Conservation (phyloP, 176 grass and related monocot species). For the Pharus latifolius region DNA sequence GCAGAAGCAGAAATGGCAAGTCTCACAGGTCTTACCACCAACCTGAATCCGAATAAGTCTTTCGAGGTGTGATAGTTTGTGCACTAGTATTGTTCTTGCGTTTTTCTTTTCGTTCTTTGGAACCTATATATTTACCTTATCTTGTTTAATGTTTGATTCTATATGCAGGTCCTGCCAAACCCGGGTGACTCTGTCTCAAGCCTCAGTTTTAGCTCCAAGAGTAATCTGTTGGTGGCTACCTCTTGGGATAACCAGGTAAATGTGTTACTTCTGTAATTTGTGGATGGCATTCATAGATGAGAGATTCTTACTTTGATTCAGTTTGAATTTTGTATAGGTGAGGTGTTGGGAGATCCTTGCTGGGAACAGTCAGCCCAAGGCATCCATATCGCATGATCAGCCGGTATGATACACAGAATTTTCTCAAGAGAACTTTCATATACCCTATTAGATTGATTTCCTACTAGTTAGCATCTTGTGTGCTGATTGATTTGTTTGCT, state of each 20-base stretch:
- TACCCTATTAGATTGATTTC: not conserved
- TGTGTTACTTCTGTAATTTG: not conserved
- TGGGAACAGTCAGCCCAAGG: slow-evolving; percentile 80
- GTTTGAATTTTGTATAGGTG: slow-evolving; percentile 38
- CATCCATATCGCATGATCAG: slow-evolving; percentile 86
- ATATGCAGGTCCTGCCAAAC: slow-evolving; percentile 37
- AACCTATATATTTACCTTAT: not conserved
- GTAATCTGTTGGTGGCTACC: slow-evolving; percentile 52
- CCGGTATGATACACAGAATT: slow-evolving; percentile 37
- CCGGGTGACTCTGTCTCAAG: slow-evolving; percentile 48
- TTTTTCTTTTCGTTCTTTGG: not conserved
- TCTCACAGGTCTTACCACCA: slow-evolving; percentile 24
- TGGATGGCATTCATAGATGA: not conserved
- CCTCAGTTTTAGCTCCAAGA: slow-evolving; percentile 58
- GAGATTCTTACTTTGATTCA: not conserved
- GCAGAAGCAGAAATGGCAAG: slow-evolving; percentile 29
- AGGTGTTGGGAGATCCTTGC: slow-evolving; percentile 90
- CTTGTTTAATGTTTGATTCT: not conserved
- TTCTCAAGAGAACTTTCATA: not conserved
- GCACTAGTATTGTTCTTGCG: not conserved
- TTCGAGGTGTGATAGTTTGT: slow-evolving; percentile 31
- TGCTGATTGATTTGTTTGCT: slow-evolving; percentile 14
- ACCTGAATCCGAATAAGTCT: slow-evolving; percentile 52
- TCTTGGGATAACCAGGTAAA: slow-evolving; percentile 69
- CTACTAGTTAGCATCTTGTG: not conserved